Conservation (phyloP, 2,329 filamentous ascomycete genomes). For the Dactylellina drechsleri region DNA sequence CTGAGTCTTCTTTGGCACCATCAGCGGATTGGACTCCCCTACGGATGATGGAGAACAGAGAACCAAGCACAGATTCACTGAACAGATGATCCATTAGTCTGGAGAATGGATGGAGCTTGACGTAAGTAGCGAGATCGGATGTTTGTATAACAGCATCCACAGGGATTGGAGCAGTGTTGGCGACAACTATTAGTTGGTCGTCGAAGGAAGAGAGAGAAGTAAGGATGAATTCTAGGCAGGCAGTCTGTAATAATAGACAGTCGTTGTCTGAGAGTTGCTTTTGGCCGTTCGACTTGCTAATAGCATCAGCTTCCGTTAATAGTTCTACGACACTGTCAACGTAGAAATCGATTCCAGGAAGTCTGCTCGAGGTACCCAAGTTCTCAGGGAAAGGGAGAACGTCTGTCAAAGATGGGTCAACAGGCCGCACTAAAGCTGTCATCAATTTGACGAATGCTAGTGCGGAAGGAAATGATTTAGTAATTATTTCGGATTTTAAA, state of each 20-base stretch:
- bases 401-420: constrained; percentile 73
- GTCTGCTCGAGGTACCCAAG: constrained; percentile 79
- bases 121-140: constrained; percentile 80
- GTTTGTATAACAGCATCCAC: constrained; percentile 80
- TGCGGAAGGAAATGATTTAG: constrained; percentile 82
- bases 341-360: constrained; percentile 89
- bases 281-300: constrained; percentile 35
- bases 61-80: constrained; percentile 84
- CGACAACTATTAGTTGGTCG: constrained; percentile 87
- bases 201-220: constrained; percentile 88
- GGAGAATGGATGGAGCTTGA: constrained; percentile 88
- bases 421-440: constrained; percentile 75
- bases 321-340: constrained; percentile 85
- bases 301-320: constrained; percentile 37
- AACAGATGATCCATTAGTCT: constrained; percentile 99
- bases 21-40: constrained; percentile 72
- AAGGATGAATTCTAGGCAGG: constrained; percentile 84
- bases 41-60: constrained; percentile 80
- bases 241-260: constrained; percentile 70
- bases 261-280: constrained; percentile 49
- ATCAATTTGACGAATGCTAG: constrained; percentile 84
- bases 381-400: constrained; percentile 85
- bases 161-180: constrained; percentile 78
- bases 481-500: constrained; percentile 77
- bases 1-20: constrained; percentile 78